phyloP scores from a whole-genome alignment of 1,139 yeast genomes.

The Wickerhamomyces sp. region DNA sequence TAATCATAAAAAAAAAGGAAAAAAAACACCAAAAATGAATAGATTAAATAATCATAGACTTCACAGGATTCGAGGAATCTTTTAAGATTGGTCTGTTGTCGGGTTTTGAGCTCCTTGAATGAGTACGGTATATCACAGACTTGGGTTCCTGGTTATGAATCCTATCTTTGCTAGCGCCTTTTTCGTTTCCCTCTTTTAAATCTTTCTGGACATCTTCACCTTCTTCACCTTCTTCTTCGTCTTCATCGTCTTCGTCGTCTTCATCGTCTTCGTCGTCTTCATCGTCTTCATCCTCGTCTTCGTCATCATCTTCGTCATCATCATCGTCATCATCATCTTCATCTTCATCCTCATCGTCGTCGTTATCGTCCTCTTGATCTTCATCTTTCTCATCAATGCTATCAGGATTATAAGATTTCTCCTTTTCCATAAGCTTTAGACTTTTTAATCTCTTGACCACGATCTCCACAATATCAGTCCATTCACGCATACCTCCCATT shows the following conservation, averaged over 20 bases:
- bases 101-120: too few relatives aligned
- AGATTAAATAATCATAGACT: constrained; percentile 10
- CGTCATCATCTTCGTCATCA: constrained; percentile 28
- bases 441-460: constrained; percentile 47
- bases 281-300: constrained; percentile 33
- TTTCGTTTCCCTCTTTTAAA: not conserved
- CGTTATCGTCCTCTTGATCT: constrained; percentile 27
- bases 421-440: constrained; percentile 20
- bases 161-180: too few relatives aligned
- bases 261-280: constrained; percentile 39
- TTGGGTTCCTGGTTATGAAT: constrained; percentile 2
- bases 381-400: constrained; percentile 20
- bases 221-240: constrained; percentile 31
- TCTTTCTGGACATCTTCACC: constrained; percentile 22
- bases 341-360: constrained; percentile 26
- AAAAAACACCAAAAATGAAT: not conserved
- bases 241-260: constrained; percentile 39
- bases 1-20: not conserved
- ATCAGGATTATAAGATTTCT: constrained; percentile 22
- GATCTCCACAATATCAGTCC: constrained; percentile 87
- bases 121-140: not conserved
- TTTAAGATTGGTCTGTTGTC: constrained; percentile 1
- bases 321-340: constrained; percentile 30
- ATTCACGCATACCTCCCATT: constrained; percentile 96
- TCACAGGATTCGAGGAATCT: constrained; percentile 4